Conservation (phyloP, 768 basidiomycete species). For the Lyophyllum semitale region DNA sequence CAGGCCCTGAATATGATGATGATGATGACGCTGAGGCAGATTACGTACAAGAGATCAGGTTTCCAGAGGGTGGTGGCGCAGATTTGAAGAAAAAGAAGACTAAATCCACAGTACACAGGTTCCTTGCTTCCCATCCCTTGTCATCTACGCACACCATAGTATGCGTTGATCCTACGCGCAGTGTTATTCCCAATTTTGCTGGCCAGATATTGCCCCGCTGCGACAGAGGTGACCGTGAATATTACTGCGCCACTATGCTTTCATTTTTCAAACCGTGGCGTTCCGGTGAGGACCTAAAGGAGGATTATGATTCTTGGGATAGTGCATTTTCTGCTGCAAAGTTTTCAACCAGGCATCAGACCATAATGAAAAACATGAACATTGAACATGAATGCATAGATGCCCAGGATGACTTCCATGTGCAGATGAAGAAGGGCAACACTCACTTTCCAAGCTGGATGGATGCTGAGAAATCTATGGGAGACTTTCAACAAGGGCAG, state of each 20-base stretch:
- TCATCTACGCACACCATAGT: not conserved
- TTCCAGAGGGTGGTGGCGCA: not conserved
- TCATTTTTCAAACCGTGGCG: constrained; percentile 28
- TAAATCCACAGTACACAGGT: not conserved
- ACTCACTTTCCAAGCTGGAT: not conserved
- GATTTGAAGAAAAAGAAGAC: not conserved
- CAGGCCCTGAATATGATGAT: not conserved
- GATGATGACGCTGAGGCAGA: not conserved
- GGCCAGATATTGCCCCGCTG: not conserved
- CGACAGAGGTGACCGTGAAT: constrained; percentile 6
- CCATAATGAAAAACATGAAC: constrained; percentile 30
- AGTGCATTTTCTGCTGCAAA: constrained; percentile 14
- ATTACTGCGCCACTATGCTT: constrained; percentile 10
- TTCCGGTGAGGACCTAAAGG: constrained; percentile 21
- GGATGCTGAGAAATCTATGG: not conserved
- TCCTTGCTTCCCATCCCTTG: not conserved
- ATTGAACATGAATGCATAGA: constrained; percentile 31
- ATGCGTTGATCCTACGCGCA: not conserved
- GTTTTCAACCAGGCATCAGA: constrained; percentile 12
- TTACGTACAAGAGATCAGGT: not conserved
- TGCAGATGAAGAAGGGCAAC: constrained; percentile 10
- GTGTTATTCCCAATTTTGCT: not conserved
- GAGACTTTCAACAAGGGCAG: not conserved
- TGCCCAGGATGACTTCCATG: constrained; percentile 28
- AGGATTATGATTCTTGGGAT: constrained; percentile 22